Evolutionary conservation across 495 filamentous ascomycete genomes (phyloP), one percentile per base, ranked within the genome.

Genomic region (Chaetomidium leptoderma): DNA sequence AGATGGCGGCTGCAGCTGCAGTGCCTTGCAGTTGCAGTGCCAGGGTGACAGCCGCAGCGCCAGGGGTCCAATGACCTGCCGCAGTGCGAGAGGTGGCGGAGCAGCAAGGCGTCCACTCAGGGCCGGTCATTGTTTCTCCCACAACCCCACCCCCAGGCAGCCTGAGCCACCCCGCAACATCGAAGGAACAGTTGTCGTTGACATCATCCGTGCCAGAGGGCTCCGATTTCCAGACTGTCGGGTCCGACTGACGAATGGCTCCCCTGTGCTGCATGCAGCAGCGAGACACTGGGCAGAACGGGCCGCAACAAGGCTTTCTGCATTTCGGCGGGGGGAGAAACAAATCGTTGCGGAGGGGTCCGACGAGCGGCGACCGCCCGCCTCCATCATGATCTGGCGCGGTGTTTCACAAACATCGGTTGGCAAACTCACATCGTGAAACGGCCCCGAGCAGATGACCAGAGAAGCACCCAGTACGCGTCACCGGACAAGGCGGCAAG

Each of bases 401-500:
- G 32, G 10, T 19, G 49, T 55, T 30, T 45, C 39, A 33, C 36
- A 26, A 14, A 9, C 39, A 24, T 19, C 16, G 13, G n/a, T 14
- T 4, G 23, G 24, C 4, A 35, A 21, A 44, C 26, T 7, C 2
- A 19, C 21, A 4, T 17, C 52, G 52, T 53, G 3, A n/a, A 21
- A 36, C 36, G 33, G 39, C 19, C 10, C 26, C 11, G 29, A 29
- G 40, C 52, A 45, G 39, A 43, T 55, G 52, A 55, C 40, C 52
- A 35, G 19, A 17, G 29, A n/a, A 13, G 2, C 29, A 21, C 37
- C 26, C 16, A 16, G 35, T 23, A 29, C 39, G 39, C 52, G 52
- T 55, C 52, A 55, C 39, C 29, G 14, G 19, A 45, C 52, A 55
- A 55, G 52, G 29, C 40, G 45, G 35, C 52, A 35, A 55, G 51